Percentiles rank a stretch among this genome's conserved stretches.
Evolutionary conservation across 2,329 filamentous ascomycete species (phyloP).

Genomic region (Fusarium sambucinum): DNA sequence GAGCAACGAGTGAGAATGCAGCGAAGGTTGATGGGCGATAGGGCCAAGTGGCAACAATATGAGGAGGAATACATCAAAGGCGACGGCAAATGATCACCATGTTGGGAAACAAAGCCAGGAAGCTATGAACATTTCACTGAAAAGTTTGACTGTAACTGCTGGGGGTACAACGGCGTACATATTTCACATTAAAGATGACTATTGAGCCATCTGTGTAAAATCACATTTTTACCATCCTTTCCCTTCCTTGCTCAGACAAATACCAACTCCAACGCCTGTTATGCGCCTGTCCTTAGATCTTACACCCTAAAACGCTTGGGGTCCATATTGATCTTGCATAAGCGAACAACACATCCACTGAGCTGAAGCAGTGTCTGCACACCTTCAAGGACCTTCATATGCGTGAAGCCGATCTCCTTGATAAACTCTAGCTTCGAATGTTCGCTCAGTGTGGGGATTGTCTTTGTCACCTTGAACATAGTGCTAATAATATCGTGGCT

Average conservation of each 20-base stretch:
- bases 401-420: conserved; percentile 97
- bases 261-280: conserved; percentile 39
- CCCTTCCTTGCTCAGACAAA: conserved; percentile 35
- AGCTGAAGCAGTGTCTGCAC: conserved; percentile 95
- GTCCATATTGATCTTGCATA: conserved; percentile 98
- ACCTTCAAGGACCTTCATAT: conserved; percentile 99
- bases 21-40: conserved; percentile 71
- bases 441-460: conserved; percentile 89
- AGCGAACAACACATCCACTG: conserved; percentile 88
- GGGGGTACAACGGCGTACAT: conserved; percentile 31
- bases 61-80: conserved; percentile 69
- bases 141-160: conserved; percentile 19
- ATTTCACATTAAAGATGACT: conserved; percentile 35
- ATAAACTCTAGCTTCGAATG: conserved; percentile 98
- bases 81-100: conserved; percentile 50
- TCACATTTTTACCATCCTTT: conserved; percentile 33
- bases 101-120: background rate
- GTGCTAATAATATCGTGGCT: conserved; percentile 99
- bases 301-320: conserved; percentile 76
- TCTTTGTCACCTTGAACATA: conserved; percentile 99
- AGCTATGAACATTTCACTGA: conserved; percentile 2
- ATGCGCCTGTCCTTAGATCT: conserved; percentile 19
- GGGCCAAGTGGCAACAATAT: conserved; percentile 76
- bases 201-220: conserved; percentile 43
- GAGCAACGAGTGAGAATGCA: conserved; percentile 74